A percentile compares a stretch with the other conserved stretches of the same genome.
Conservation (phyloP, 192 early-diverging fungal species). For the Umbelopsis sp. region DNA sequence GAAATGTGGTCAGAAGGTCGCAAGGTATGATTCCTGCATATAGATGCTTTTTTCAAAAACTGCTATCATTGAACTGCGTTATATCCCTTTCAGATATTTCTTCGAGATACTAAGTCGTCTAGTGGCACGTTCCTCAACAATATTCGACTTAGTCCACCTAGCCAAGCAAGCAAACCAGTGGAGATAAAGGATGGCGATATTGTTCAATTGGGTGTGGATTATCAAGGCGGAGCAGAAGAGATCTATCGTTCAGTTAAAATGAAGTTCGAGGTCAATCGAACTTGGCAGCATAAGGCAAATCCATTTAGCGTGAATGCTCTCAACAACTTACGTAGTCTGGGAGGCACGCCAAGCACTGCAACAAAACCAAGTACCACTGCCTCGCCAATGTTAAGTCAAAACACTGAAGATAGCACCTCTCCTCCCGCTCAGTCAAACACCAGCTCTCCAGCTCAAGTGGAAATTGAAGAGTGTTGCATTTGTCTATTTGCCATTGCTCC, state of each 20-base stretch:
- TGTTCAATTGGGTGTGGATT: constrained; percentile 84
- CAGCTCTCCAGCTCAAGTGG: constrained; percentile 20
- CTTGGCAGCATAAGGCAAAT: constrained; percentile 49
- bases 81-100: constrained; percentile 58
- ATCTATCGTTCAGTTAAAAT: constrained; percentile 86
- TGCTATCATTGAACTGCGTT: not conserved
- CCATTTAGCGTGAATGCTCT: constrained; percentile 53
- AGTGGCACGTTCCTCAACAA: constrained; percentile 92
- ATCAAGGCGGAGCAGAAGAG: constrained; percentile 78
- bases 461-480: constrained; percentile 74
- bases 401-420: not conserved
- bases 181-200: constrained; percentile 78
- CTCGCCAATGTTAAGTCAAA: not conserved
- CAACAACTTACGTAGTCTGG: constrained; percentile 36
- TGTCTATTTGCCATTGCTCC: constrained; percentile 77
- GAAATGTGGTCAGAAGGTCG: constrained; percentile 81
- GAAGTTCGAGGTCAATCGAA: constrained; percentile 58
- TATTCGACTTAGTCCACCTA: constrained; percentile 76
- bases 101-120: constrained; percentile 84
- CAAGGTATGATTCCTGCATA: constrained; percentile 31
- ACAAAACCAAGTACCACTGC: not conserved
- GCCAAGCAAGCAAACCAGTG: constrained; percentile 72
- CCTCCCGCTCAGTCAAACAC: not conserved
- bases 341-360: constrained; percentile 8
- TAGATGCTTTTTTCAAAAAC: not conserved